These are phyloP conservation scores for Nannochloris sp. DNA, from an alignment of 139 green algal species.

Conservation along the genomic window DNA sequence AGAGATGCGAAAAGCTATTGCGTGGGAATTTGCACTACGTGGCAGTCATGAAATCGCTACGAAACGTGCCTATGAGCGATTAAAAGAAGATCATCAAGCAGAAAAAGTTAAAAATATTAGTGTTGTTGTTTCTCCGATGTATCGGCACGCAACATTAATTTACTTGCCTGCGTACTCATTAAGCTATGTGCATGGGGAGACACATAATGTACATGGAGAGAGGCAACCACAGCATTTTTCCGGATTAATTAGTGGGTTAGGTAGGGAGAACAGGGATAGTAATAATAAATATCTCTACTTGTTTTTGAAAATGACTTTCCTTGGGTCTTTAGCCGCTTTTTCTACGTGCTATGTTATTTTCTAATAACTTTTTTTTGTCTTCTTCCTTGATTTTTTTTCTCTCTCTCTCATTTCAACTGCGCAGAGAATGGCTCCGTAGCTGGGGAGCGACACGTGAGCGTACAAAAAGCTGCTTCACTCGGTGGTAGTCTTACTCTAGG, in stretches of 20 bases:
- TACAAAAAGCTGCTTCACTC: background rate
- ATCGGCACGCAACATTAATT: slow-evolving; percentile 19
- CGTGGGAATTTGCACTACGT: slow-evolving; percentile 36
- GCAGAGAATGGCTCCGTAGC: slow-evolving; percentile 15
- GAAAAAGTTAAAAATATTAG: slow-evolving; percentile 22
- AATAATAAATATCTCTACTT: too few species aligned
- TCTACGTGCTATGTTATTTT: too few species aligned
- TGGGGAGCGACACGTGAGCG: slow-evolving; percentile 9
- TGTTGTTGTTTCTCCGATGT: slow-evolving; percentile 11
- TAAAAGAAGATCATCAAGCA: slow-evolving; percentile 13
- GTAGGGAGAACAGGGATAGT: too few species aligned
- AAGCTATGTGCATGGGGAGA: slow-evolving; percentile 30
- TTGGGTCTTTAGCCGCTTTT: too few species aligned
- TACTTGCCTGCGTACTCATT: slow-evolving; percentile 35
- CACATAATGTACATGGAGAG: slow-evolving; percentile 35
- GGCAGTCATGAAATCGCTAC: background rate
- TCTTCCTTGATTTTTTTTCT: background rate
- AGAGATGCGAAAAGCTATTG: slow-evolving; percentile 35
- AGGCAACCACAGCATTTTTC: slow-evolving; percentile 21
- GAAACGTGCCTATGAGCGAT: slow-evolving; percentile 5
- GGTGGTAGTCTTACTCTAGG: background rate
- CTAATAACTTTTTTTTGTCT: background rate
- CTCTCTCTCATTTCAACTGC: background rate
- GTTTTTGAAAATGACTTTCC: too few species aligned
- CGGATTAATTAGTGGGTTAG: slow-evolving; percentile 7